phyloP scores from a whole-genome alignment of 768 basidiomycete species.

The Boletus sp. region DNA sequence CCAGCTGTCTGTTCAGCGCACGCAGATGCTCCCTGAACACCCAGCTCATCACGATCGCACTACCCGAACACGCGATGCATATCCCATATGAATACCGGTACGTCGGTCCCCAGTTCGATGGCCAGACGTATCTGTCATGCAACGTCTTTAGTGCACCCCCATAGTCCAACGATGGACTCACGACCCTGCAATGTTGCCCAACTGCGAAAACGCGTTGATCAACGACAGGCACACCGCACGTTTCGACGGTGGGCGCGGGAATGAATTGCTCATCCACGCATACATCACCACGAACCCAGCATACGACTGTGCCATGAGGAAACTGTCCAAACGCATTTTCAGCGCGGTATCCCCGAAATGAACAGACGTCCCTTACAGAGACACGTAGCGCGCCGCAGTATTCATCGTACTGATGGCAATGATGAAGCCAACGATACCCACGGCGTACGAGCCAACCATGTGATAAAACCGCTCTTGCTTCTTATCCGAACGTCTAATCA shows the following conservation, averaged over 20 bases:
- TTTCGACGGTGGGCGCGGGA: slow-evolving; percentile 80
- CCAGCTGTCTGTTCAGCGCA: slow-evolving; percentile 36
- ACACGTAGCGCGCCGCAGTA: slow-evolving; percentile 59
- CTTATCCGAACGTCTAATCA: slow-evolving; percentile 63
- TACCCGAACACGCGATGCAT: slow-evolving; percentile 57
- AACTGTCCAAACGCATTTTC: slow-evolving; percentile 39
- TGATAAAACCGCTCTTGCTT: slow-evolving; percentile 72
- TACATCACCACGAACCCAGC: slow-evolving; percentile 66
- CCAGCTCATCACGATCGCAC: slow-evolving; percentile 51
- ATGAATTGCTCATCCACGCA: slow-evolving; percentile 52
- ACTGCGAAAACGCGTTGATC: slow-evolving; percentile 78
- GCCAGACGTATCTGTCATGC: slow-evolving; percentile 59
- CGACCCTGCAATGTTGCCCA: slow-evolving; percentile 84
- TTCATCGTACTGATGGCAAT: slow-evolving; percentile 67
- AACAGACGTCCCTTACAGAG: slow-evolving; percentile 44
- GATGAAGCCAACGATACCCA: slow-evolving; percentile 68
- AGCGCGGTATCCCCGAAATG: slow-evolving; percentile 2
- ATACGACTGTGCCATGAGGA: slow-evolving; percentile 75
- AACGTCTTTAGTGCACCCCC: not conserved
- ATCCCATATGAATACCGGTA: slow-evolving; percentile 75
- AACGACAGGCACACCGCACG: slow-evolving; percentile 80
- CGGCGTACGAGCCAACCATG: slow-evolving; percentile 47
- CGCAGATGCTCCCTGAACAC: slow-evolving; percentile 44
- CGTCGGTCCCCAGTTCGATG: slow-evolving; percentile 63
- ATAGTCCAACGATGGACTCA: slow-evolving; percentile 39